These are phyloP conservation scores for Ensete glaucum DNA, from an alignment of 176 grass and related monocot genomes.

Conservation along the genomic window DNA sequence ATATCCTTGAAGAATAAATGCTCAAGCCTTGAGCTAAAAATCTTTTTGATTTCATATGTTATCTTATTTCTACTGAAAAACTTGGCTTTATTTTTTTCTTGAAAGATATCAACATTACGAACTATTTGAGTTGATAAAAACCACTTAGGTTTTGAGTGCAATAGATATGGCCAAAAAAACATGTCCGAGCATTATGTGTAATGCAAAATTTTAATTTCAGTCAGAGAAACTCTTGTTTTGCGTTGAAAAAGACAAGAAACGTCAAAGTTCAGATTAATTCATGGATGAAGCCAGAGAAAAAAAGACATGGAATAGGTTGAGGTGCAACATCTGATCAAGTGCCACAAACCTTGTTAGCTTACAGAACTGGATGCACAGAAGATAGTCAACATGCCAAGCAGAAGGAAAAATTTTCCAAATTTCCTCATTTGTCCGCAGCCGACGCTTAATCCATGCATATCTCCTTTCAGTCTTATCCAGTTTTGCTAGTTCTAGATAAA, in stretches of 20 bases:
- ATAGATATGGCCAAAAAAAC: too few relatives aligned
- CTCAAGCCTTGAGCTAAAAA: too few relatives aligned
- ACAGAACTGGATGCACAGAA: conserved; percentile 98
- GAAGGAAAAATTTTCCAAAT: conserved; percentile 98
- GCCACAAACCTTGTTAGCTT: conserved; percentile 83
- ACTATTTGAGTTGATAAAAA: too few relatives aligned
- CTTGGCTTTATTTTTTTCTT: too few relatives aligned
- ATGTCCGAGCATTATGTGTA: too few relatives aligned
- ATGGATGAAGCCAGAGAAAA: not conserved
- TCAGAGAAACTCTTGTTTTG: not conserved
- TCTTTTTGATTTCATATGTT: too few relatives aligned
- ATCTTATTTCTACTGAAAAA: too few relatives aligned
- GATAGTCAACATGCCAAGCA: conserved; percentile 97
- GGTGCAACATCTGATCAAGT: not conserved
- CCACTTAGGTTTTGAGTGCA: too few relatives aligned
- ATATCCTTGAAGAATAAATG: too few relatives aligned
- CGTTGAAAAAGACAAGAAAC: not conserved
- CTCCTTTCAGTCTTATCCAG: conserved; percentile 98
- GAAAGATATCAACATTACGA: too few relatives aligned
- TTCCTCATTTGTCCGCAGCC: conserved; percentile 85
- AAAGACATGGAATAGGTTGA: not conserved
- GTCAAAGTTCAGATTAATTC: not conserved
- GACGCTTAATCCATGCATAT: conserved; percentile 97
- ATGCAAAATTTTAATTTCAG: not conserved
- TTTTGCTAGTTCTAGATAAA: conserved; percentile 76